Evolutionary conservation across 2,329 filamentous ascomycete species (phyloP), one percentile per base, ranked within the genome.

Genomic region (Neonectria sp.): DNA sequence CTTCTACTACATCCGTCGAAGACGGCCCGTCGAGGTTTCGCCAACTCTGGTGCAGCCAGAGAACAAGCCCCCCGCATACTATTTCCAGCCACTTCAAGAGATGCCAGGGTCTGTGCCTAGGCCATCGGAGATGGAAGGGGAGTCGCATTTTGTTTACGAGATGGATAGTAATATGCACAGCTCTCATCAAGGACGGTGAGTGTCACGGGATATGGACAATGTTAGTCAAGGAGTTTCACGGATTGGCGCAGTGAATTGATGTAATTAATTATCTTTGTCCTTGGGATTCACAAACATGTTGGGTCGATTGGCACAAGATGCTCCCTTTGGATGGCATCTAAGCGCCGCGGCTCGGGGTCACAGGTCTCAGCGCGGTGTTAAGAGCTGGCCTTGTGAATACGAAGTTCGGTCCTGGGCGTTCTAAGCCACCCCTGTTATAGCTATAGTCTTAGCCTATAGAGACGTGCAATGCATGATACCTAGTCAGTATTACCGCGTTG

Each of bases 91-190:
- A n/a, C 51, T 43, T 11, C 55, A 63, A 27, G 67, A 66, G 55
- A 59, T 65, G 37, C 24, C 24, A 13, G 56, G 15, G n/a, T 52
- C n/a, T 25, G 12, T 21, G 3, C 45, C 65, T 11, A 31, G 40
- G 51, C 43, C 60, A n/a, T 24, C 49, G 11, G 60, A 67, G 51
- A 58, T 68, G 58, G 62, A 68, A 43, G 67, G 62, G 27, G 43
- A 67, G 51, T 46, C 60, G 24, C 55, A 57, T 51, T 63, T 62
- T 68, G 56, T 70, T 27, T 65, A 72, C 21, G 67, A 72, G 55
- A 55, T 69, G 49, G 68, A 68, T 52, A 33, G 53, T 11, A 57
- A 56, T 45, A 13, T 40, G 15, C 45, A 37, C 40, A 51, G 33
- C 49, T 35, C 49, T 53, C 49, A 35, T 35, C 29, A 35, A 53